phyloP scores from a whole-genome alignment of 2,329 filamentous ascomycete species.

The Arthroderma uncinatum region DNA sequence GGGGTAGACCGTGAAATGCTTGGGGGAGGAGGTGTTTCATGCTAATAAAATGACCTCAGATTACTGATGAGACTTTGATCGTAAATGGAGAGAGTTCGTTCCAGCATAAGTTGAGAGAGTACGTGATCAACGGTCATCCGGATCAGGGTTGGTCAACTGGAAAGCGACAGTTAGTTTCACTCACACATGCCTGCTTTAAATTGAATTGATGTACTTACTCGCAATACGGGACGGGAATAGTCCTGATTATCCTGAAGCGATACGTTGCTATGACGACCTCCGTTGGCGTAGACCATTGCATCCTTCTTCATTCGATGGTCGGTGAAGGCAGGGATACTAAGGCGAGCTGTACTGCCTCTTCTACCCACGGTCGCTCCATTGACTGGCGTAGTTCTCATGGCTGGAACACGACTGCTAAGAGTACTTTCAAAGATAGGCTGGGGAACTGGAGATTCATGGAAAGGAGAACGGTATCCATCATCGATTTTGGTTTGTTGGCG shows the following conservation, averaged over 20 bases:
- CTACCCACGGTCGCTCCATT: neutral
- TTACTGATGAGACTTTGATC: neutral
- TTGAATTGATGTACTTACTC: slow-evolving; percentile 23
- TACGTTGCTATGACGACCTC: slow-evolving; percentile 33
- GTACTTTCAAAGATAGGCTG: slow-evolving; percentile 14
- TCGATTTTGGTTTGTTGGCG: slow-evolving; percentile 11
- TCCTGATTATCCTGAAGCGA: slow-evolving; percentile 40
- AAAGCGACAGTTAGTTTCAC: neutral
- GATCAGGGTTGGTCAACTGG: slow-evolving; percentile 16
- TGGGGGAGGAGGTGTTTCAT: neutral
- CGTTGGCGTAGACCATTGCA: slow-evolving; percentile 31
- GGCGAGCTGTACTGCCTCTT: slow-evolving; percentile 1
- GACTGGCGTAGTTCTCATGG: slow-evolving; percentile 1
- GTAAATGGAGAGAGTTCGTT: neutral
- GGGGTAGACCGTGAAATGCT: neutral
- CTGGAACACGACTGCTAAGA: slow-evolving; percentile 6
- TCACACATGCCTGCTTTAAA: neutral
- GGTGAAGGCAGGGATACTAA: slow-evolving; percentile 26
- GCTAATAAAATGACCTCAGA: neutral
- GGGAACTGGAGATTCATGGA: slow-evolving; percentile 17
- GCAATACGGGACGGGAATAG: slow-evolving; percentile 37
- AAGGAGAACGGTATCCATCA: slow-evolving; percentile 14
- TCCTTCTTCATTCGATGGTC: slow-evolving; percentile 38
- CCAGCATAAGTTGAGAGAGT: neutral
- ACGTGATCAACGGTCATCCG: slow-evolving; percentile 3